These are phyloP conservation scores for Globisporangium lucens DNA, from an alignment of 352 stramenopile genomes.

Conservation along the genomic window DNA sequence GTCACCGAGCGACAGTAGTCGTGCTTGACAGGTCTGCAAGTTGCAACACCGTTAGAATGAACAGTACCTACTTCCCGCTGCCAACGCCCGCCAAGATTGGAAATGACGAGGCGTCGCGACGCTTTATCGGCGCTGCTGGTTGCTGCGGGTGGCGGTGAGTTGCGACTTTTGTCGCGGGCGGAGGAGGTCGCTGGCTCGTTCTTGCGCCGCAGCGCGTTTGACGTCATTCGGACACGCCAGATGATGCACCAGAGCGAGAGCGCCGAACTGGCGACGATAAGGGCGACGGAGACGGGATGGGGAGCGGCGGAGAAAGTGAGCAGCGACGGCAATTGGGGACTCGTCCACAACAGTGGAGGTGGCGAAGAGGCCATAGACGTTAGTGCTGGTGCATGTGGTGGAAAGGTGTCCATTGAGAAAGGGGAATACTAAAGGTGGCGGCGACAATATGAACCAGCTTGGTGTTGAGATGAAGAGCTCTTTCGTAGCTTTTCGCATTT, in stretches of 20 bases:
- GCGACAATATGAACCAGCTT: neutral
- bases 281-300: neutral
- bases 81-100: neutral
- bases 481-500: neutral
- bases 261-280: neutral
- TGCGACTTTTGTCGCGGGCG: neutral
- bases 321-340: neutral
- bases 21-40: neutral
- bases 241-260: constrained; percentile 8
- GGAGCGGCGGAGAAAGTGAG: neutral
- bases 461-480: neutral
- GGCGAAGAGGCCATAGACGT: neutral
- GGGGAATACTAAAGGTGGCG: neutral
- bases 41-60: neutral
- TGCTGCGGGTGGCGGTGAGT: neutral
- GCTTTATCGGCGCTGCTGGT: neutral
- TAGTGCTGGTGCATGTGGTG: neutral
- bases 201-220: constrained; percentile 14
- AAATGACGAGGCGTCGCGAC: constrained; percentile 10
- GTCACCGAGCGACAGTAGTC: neutral
- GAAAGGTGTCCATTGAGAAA: neutral
- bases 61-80: neutral
- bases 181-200: constrained; percentile 7
- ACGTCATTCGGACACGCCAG: constrained; percentile 13
- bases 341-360: neutral